phyloP scores from a whole-genome alignment of 371 early-diverging fungal species.

The Sporodiniella umbellata region DNA sequence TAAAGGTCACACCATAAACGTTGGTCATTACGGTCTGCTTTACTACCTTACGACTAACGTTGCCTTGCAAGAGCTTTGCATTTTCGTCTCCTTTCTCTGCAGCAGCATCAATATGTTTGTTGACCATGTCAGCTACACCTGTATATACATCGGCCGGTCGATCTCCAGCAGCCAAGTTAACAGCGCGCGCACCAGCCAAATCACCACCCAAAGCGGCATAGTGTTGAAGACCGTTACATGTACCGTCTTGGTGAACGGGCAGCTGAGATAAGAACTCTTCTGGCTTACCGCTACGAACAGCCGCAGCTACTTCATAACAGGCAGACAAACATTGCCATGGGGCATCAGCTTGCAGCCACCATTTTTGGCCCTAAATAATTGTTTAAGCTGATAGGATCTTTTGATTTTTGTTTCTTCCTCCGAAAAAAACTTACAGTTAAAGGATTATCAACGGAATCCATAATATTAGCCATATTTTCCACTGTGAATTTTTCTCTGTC shows the following conservation, averaged over 20 bases:
- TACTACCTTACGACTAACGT: conserved; percentile 90
- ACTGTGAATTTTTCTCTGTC: conserved; percentile 79
- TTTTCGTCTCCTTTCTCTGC: conserved; percentile 52
- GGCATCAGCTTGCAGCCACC: conserved; percentile 92
- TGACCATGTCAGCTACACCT: conserved; percentile 81
- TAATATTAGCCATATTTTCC: conserved; percentile 71
- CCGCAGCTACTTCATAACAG: conserved; percentile 83
- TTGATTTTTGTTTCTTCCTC: not conserved
- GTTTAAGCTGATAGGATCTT: too few relatives aligned
- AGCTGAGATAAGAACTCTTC: conserved; percentile 66
- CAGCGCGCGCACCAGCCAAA: conserved; percentile 84
- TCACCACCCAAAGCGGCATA: conserved; percentile 98
- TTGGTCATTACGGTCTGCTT: conserved; percentile 99
- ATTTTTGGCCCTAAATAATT: conserved; percentile 60
- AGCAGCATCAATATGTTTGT: conserved; percentile 64
- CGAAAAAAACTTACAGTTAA: conserved; percentile 30
- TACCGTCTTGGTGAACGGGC: conserved; percentile 98
- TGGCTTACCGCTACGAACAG: conserved; percentile 75
- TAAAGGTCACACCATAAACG: conserved; percentile 96
- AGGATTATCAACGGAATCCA: conserved; percentile 84
- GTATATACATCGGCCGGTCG: conserved; percentile 94
- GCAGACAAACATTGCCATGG: conserved; percentile 96
- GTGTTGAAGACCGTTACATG: conserved; percentile 98
- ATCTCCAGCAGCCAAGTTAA: conserved; percentile 86
- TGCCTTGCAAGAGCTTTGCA: conserved; percentile 60